Base-by-base conservation (phyloP, 2,329 filamentous ascomycete genomes). In the Claviceps citrina region DNA sequence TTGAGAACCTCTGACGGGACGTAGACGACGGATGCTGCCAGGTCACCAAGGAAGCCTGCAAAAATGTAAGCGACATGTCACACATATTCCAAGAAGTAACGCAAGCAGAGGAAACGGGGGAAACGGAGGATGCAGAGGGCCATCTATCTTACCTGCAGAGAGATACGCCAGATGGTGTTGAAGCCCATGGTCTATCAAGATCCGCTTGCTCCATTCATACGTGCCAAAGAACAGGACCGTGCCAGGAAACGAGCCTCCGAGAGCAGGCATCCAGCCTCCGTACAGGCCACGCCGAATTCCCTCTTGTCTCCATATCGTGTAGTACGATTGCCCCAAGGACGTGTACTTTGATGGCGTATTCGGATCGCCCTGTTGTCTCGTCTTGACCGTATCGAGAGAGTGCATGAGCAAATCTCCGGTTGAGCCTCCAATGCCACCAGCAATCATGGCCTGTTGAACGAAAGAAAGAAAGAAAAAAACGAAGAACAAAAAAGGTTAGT, bases 341-440 rank as follows among this genome's bases (percentile, higher is more conserved):
- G 82, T 81, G 63, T 98, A 98, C 63, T 84, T 93, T 1, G 91
- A 82, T 18, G 91, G 91, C 44, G 94, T 73, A 57, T 91, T 81
- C 33, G 89, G 87, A 55, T 96, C 91, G 54, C 89, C 91, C 63
- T 98, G 91, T 60, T 98, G 93, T 51, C 91, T 76, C 35, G 91
- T 98, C 65, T 98, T 98, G 53, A 98, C 91, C 1, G 91, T 98
- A 61, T 98, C 91, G 54, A 98, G 73, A 34, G 89, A 96, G 65
- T 98, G 91, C 91, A 98, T 98, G 49, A 98, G 68, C 73, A 98
- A 82, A 61, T 98, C 91, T 43, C 93, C 91, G 41, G 82, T 93
- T 13, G 84, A 87, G 39, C 91, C 91, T 54, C 93, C 91, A 39
- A 93, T 68, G 44, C 89, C 91, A 54, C 91, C 91, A 26, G 91